These are phyloP conservation scores for Pythium graminicola DNA, from an alignment of 352 stramenopile genomes.

Conservation along the genomic window DNA sequence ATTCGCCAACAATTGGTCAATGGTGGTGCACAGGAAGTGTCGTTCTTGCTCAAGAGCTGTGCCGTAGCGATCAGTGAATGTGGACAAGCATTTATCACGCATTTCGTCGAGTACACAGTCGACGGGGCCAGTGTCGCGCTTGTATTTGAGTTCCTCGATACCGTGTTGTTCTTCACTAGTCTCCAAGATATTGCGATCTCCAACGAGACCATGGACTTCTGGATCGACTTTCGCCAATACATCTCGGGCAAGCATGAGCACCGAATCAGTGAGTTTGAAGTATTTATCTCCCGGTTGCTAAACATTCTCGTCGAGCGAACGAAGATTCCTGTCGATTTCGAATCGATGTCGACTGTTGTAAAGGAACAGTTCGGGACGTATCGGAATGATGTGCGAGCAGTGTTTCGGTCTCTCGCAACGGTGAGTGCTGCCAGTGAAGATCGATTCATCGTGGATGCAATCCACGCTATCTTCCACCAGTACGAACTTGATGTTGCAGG, in stretches of 20 bases:
- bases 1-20: slow-evolving; percentile 32
- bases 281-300: slow-evolving; percentile 66
- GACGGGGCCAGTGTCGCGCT: slow-evolving; percentile 50
- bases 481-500: slow-evolving; percentile 52
- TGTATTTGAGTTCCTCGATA: slow-evolving; percentile 72
- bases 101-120: slow-evolving; percentile 75
- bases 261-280: slow-evolving; percentile 60
- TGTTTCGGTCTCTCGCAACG: slow-evolving; percentile 73
- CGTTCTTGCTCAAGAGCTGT: slow-evolving; percentile 44
- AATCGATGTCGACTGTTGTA: slow-evolving; percentile 34
- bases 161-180: slow-evolving; percentile 60
- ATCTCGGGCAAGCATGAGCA: slow-evolving; percentile 70
- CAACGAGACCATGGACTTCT: slow-evolving; percentile 80
- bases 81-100: slow-evolving; percentile 65
- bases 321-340: slow-evolving; percentile 51
- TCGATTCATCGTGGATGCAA: slow-evolving; percentile 68
- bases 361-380: slow-evolving; percentile 64
- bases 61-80: slow-evolving; percentile 62
- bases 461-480: slow-evolving; percentile 65
- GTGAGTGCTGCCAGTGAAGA: slow-evolving; percentile 63
- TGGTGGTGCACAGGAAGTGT: slow-evolving; percentile 22
- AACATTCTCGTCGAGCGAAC: slow-evolving; percentile 65
- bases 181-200: slow-evolving; percentile 57
- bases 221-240: slow-evolving; percentile 72
- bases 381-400: slow-evolving; percentile 62